Evolutionary conservation across 2,329 filamentous ascomycete species (phyloP), one percentile per base, ranked within the genome.

Genomic region (Basipetospora chlamydospora): DNA sequence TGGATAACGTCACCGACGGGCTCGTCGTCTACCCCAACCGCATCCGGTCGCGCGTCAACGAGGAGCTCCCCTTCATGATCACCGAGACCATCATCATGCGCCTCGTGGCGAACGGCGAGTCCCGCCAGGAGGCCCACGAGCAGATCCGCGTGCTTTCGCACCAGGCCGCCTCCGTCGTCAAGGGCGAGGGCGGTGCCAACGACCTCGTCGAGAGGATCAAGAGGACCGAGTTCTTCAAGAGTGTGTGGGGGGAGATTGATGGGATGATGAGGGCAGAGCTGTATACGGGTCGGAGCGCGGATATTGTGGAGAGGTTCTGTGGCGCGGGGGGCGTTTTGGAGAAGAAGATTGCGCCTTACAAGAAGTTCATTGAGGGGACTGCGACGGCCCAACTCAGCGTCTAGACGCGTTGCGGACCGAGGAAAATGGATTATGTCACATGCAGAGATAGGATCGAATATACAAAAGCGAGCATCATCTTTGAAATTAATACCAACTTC

Each of bases 41-140:
- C 39, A 84, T 92, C 52, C 63, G 67, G 41, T 64, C 68, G 40
- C 76, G 70, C 43, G 64, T 92, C 31, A 68, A 76, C 46, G 70
- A 77, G 42, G 82, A 92, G 58, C 70, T 95, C 11, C 87, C 87
- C 1, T 93, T 94, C 60, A 92, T 88, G 80, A 70, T 76, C 6
- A 86, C 77, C 6, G 52, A 45, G 47, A 41, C 43, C 28, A 77
- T 86, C 52, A 82, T 87, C 53, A 86, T 92, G 82, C 75, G 73
- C 46, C 66, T 88, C 39, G 73, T 78, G 20, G 72, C 74, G 39
- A 70, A 77, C 49, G 83, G 82, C 22, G 69, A 64, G 20, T 81
- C 73, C 8, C 65, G 85, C 35, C 84, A 92, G 54, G 82, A 87
- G 17, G 80, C 83, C 1, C 86, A 94, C 57, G 86, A 94, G 60